Base-by-base conservation (phyloP, 2,329 filamentous ascomycete genomes). In the Ophiostoma sp. region DNA sequence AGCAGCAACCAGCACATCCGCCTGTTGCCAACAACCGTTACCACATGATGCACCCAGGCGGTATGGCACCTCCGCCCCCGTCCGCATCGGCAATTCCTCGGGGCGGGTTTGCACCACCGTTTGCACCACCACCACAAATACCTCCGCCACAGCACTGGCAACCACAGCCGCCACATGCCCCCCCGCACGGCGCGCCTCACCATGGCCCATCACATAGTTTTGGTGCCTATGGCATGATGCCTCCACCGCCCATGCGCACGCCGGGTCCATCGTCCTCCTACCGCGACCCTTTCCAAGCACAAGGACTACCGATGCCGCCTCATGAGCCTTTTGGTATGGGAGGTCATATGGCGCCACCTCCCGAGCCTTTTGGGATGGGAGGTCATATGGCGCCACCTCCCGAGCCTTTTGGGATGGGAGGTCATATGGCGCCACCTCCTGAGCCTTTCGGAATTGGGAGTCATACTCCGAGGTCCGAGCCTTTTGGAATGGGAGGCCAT, bases 11-110 rank as follows among this genome's bases (percentile, higher is more conserved):
- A 6, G 14, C 18, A n/a, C 76, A 76, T 41, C 79, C 79, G 40
- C 79, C 79, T 4, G 73, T 75, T 5, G 73, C 80, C 14, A 78
- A 78, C 52, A 71, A 76, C 41, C 75, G 76, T 40, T 80, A 75
- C 67, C 77, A 78, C 62, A 72, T 75, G 16, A 62, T 62, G 75
- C 73, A 67, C 76, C 75, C 27, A 49, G 58, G 58, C 27, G 58
- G 40, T 8, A 65, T 63, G 41, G 12, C 42, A n/a, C 67, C 64
- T 4, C 65, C 62, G 16, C 65, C 66, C 7, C 66, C 65, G 14
- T 67, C 68, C 38, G 45, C 52, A 9, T n/a, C 65, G 16, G 47
- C 18, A 1, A 42, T 62, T 40, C 60, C 11, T 16, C 41, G 64
- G 5, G 16, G 41, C 1, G 47, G 40, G 16, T 18, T 18, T 16